Evolutionary conservation across 2,329 filamentous ascomycete genomes (phyloP).

Genomic region (Nemania bipapillata): DNA sequence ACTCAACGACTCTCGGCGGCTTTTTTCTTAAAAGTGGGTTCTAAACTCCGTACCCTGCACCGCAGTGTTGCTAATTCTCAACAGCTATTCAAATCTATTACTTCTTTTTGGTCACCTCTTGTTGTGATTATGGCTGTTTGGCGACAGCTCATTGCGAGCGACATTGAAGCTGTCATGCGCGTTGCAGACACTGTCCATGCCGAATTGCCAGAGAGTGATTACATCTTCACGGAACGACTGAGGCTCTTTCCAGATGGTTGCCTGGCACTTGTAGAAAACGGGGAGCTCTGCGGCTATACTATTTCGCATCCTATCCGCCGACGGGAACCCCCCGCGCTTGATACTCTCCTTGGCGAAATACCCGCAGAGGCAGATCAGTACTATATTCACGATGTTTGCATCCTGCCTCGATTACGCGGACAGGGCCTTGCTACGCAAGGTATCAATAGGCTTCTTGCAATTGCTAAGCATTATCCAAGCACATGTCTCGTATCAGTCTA

Average conservation of each 20-base stretch:
- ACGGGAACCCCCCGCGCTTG: slow-evolving; percentile 49
- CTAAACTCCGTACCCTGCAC: too few species aligned
- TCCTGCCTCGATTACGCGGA: slow-evolving; percentile 48
- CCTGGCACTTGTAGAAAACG: slow-evolving; percentile 45
- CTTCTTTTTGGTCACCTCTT: too few species aligned
- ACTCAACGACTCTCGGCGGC: too few species aligned
- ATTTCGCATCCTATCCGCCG: slow-evolving; percentile 53
- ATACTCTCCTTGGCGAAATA: slow-evolving; percentile 49
- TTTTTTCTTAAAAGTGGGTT: too few species aligned
- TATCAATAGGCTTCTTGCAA: slow-evolving; percentile 43
- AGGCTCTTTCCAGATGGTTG: slow-evolving; percentile 53
- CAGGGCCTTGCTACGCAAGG: slow-evolving; percentile 44
- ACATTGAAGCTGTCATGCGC: slow-evolving; percentile 45
- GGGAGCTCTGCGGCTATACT: slow-evolving; percentile 50
- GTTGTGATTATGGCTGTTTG: slow-evolving; percentile 35
- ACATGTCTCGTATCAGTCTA: slow-evolving; percentile 54
- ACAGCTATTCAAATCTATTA: too few species aligned
- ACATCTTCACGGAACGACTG: slow-evolving; percentile 51
- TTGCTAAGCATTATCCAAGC: slow-evolving; percentile 45
- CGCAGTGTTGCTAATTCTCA: too few species aligned
- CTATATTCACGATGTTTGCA: slow-evolving; percentile 55
- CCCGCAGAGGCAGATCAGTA: slow-evolving; percentile 50
- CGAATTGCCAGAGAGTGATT: slow-evolving; percentile 49
- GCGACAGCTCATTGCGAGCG: slow-evolving; percentile 45
- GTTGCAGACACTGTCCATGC: slow-evolving; percentile 50